These are phyloP conservation scores for Boechera stricta DNA, from an alignment of 345 rosid genomes.

Conservation along the genomic window DNA sequence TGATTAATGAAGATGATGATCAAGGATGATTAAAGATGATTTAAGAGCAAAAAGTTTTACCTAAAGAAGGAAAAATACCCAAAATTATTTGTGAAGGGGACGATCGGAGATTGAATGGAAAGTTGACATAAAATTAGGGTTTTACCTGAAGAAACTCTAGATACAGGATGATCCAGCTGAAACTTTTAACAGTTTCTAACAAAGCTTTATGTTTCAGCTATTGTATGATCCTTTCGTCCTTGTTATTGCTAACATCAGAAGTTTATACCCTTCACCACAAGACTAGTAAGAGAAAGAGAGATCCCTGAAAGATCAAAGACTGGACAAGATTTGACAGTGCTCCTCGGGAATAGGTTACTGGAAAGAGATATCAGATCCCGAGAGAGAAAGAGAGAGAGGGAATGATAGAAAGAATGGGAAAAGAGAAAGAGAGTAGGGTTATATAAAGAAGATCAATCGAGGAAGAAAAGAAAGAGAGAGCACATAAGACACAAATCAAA, in stretches of 20 bases:
- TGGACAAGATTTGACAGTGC: slow-evolving; percentile 43
- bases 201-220: slow-evolving; percentile 15
- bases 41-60: slow-evolving; percentile 11
- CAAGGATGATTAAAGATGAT: slow-evolving; percentile 19
- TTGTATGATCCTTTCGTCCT: slow-evolving; percentile 15
- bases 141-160: slow-evolving; percentile 42
- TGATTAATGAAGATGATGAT: slow-evolving; percentile 22
- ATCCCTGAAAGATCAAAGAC: slow-evolving; percentile 34
- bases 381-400: slow-evolving; percentile 47
- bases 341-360: slow-evolving; percentile 47
- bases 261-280: slow-evolving; percentile 42
- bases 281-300: slow-evolving; percentile 33
- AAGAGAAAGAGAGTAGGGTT: slow-evolving; percentile 60
- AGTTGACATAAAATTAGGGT: slow-evolving; percentile 38
- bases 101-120: not conserved
- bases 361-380: slow-evolving; percentile 72
- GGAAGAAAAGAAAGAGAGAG: slow-evolving; percentile 31
- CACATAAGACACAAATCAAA: slow-evolving; percentile 43
- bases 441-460: slow-evolving; percentile 56
- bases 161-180: slow-evolving; percentile 24
- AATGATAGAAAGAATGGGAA: slow-evolving; percentile 50
- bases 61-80: slow-evolving; percentile 11
- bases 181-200: slow-evolving; percentile 21
- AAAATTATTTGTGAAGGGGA: slow-evolving; percentile 6
- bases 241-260: slow-evolving; percentile 23